A percentile compares a stretch with the other conserved stretches of the same genome.
These are phyloP conservation scores for Magnaporthiopsis rhizophila DNA, from an alignment of 2,329 filamentous ascomycete species.

Conservation along the genomic window DNA sequence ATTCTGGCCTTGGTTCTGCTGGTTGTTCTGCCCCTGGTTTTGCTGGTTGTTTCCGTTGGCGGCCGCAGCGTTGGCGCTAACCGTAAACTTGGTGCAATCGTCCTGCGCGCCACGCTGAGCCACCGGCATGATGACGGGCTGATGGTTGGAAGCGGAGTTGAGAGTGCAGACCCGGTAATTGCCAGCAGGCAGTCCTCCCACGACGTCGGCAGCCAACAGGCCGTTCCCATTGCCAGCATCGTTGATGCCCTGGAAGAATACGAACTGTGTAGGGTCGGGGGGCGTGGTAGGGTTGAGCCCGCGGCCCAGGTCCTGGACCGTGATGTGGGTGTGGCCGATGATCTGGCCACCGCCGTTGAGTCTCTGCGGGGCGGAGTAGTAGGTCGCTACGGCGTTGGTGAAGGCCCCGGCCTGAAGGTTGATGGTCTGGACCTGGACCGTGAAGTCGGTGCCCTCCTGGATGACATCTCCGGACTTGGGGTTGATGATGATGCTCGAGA, in stretches of 20 bases:
- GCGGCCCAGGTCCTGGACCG: constrained; percentile 46
- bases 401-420: constrained; percentile 50
- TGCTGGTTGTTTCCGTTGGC: not conserved
- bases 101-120: constrained; percentile 37
- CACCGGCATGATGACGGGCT: constrained; percentile 35
- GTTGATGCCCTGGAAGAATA: constrained; percentile 34
- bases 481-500: constrained; percentile 43
- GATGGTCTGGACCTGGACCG: constrained; percentile 41
- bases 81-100: constrained; percentile 35
- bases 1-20: too few relatives aligned
- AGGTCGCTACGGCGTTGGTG: constrained; percentile 50
- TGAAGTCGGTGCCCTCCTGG: constrained; percentile 39
- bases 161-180: constrained; percentile 36
- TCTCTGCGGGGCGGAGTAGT: constrained; percentile 51
- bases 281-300: constrained; percentile 39
- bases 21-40: constrained; percentile 1
- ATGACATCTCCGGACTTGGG: constrained; percentile 43
- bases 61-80: constrained; percentile 15
- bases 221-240: constrained; percentile 30
- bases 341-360: constrained; percentile 39
- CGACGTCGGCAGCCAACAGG: constrained; percentile 25
- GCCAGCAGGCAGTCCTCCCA: constrained; percentile 30
- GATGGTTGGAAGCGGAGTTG: constrained; percentile 32
- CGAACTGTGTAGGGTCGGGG: constrained; percentile 40
- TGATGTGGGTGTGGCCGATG: constrained; percentile 53